Evolutionary conservation across 805 yeast species (phyloP), one percentile per base, ranked within the genome.

Genomic region (Kodamaea laetipori): DNA sequence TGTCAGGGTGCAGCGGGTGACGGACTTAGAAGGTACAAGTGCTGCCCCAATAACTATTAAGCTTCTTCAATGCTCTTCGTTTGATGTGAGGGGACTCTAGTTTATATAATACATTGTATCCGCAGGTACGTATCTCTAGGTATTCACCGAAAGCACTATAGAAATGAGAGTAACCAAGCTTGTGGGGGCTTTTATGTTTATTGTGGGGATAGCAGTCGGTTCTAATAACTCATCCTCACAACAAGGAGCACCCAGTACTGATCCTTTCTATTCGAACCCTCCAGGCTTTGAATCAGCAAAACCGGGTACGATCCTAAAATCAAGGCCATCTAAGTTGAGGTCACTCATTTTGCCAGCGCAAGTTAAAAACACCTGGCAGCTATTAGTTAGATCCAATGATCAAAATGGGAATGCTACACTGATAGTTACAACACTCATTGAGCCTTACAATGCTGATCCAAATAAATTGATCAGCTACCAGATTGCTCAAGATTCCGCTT

Each of bases 231-330:
- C 27, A 11, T 12, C 11, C 6, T 13, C 6, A 17, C 12, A 27
- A 6, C 15, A 11, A 30, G 6, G 17, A 4, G 19, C 40, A 16
- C 40, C 40, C 3, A 37, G 40, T 16, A 12, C 15, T 11, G 68
- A 62, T 44, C 43, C 47, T 1, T 64, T 64, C 41, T 64, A 64
- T 41, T 25, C 21, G 2, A 53, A 60, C 5, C 61, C 62, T 2
- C 38, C 37, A 10, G 60, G 61, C 0, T 58, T 28, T 35, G 60
- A 61, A 37, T 15, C 47, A 16, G 36, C 37, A 3, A 27, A 45
- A 3, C 37, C 50, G 0, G 69, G 69, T 6, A 51, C 58, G 9
- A 55, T 64, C 16, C 47, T 64, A 7, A 55, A 47, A 37, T 41
- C 30, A 11, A 48, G 67, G 41, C 39, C 44, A 16, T 34, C 59